These are phyloP conservation scores for Perkinsus chesapeaki DNA, from an alignment of 169 alveolate genomes.

Conservation along the genomic window DNA sequence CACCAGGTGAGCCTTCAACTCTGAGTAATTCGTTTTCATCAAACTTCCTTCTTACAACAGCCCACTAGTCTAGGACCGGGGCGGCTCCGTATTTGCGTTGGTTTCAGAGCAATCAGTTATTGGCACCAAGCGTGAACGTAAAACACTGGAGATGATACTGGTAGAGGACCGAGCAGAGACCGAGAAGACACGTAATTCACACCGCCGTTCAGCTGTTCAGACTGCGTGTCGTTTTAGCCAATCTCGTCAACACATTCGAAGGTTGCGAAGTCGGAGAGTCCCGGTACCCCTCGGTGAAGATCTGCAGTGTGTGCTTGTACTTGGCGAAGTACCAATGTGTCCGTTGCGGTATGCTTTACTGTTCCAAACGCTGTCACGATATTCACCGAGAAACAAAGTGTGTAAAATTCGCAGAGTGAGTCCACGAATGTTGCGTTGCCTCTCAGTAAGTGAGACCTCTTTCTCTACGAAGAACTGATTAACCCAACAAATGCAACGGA, in stretches of 20 bases:
- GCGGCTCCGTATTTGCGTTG: background rate
- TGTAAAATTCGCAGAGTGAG: constrained; percentile 52
- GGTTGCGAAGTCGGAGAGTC: constrained; percentile 10
- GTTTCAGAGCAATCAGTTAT: background rate
- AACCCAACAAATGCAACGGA: background rate
- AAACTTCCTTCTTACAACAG: too few relatives aligned
- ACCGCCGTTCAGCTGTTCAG: background rate
- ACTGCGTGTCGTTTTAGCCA: background rate
- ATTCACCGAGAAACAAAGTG: constrained; percentile 56
- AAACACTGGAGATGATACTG: background rate
- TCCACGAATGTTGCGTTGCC: background rate
- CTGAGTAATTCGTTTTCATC: too few relatives aligned
- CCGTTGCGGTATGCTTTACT: constrained; percentile 54
- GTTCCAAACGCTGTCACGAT: constrained; percentile 49
- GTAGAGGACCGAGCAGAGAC: background rate
- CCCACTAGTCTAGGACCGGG: too few relatives aligned
- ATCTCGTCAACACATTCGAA: background rate
- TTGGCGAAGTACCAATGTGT: constrained; percentile 53
- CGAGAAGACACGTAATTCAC: background rate
- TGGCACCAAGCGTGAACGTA: background rate
- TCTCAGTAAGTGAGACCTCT: too few relatives aligned
- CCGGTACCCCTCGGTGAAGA: constrained; percentile 37
- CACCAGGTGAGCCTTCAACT: background rate
- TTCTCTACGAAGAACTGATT: background rate
- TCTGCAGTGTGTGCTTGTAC: constrained; percentile 48